Evolutionary conservation across 1,139 yeast species (phyloP).

Genomic region (Sugiyamaella castrensis): DNA sequence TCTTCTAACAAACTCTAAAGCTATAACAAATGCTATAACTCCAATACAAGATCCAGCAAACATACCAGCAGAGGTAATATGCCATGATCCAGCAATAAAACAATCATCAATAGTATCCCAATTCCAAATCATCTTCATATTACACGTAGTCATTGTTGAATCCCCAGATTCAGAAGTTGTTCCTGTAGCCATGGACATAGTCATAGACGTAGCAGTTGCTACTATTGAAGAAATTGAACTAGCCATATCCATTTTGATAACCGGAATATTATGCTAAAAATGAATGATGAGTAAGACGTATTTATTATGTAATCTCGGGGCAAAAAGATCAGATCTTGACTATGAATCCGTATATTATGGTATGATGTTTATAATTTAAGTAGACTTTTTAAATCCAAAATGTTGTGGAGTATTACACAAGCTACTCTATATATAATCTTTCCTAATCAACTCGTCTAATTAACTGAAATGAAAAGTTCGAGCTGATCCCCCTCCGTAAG

Average conservation of each 20-base stretch:
- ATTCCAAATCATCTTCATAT: conserved; percentile 50
- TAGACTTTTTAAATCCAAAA: no score
- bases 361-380: no score
- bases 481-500: no score
- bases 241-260: conserved; percentile 9
- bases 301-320: no score
- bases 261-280: neutral
- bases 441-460: no score
- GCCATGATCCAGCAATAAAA: conserved; percentile 64
- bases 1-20: conserved; percentile 57
- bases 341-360: no score
- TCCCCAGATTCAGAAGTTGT: conserved; percentile 21
- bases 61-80: conserved; percentile 53
- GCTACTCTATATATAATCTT: no score
- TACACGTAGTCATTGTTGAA: conserved; percentile 24
- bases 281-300: no score
- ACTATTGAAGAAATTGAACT: no score
- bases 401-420: no score
- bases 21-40: conserved; percentile 54
- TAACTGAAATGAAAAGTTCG: no score
- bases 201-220: conserved; percentile 9
- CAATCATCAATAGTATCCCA: conserved; percentile 62
- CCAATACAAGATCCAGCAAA: conserved; percentile 75
- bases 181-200: conserved; percentile 9
- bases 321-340: no score